Conservation (phyloP, 225 moss, liverwort and hornwort genomes). For the Rhytidiadelphus loreus region DNA sequence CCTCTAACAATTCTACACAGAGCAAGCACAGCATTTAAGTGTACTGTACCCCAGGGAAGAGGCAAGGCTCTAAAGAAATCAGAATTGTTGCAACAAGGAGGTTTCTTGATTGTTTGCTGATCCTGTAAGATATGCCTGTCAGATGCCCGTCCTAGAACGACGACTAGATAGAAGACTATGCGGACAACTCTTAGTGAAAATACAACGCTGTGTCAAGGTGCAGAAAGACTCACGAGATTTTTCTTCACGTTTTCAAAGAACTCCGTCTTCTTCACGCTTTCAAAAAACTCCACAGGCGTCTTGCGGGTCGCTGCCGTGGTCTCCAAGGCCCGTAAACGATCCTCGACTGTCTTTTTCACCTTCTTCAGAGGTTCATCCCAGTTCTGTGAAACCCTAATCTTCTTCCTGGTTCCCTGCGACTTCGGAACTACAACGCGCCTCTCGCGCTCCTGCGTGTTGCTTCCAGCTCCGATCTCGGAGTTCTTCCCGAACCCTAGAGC, state of each 20-base stretch:
- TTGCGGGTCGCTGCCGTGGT: slow-evolving; percentile 46
- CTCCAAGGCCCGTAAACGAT: slow-evolving; percentile 65
- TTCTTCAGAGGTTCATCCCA: slow-evolving; percentile 74
- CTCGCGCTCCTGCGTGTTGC: slow-evolving; percentile 10
- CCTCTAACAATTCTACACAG: background rate
- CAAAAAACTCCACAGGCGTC: slow-evolving; percentile 57
- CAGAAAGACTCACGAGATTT: slow-evolving; percentile 28
- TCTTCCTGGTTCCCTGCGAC: slow-evolving; percentile 20
- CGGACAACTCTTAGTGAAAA: background rate
- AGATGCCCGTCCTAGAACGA: background rate
- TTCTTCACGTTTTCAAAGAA: slow-evolving; percentile 67
- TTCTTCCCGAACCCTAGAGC: background rate
- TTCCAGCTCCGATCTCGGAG: slow-evolving; percentile 1
- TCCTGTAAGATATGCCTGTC: background rate
- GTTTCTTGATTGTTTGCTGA: background rate
- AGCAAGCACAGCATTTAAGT: background rate
- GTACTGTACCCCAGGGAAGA: background rate
- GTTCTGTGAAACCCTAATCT: slow-evolving; percentile 24
- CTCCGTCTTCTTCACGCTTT: slow-evolving; percentile 62
- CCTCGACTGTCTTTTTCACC: slow-evolving; percentile 62
- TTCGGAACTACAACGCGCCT: slow-evolving; percentile 24
- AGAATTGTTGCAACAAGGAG: background rate
- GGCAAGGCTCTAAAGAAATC: background rate
- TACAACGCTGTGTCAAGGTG: background rate
- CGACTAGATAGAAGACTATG: background rate